Conservation (phyloP, 2,329 filamentous ascomycete genomes). For the Fusarium buxicola region DNA sequence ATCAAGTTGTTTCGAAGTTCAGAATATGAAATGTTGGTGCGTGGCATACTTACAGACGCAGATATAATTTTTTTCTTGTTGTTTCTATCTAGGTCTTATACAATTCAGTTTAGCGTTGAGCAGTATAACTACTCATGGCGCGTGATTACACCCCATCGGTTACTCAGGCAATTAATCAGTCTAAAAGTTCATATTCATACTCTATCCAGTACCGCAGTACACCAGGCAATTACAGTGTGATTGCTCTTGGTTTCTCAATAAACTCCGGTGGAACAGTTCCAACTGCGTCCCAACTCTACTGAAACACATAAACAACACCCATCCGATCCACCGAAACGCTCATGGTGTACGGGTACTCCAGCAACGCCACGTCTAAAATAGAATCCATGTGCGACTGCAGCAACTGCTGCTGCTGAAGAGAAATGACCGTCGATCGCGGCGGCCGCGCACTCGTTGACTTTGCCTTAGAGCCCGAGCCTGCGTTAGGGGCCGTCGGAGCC, state of each 20-base stretch:
- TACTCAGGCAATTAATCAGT: too few relatives aligned
- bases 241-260: constrained; percentile 16
- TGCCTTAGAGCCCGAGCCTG: constrained; percentile 47
- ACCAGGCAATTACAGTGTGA: constrained; percentile 22
- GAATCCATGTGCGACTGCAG: constrained; percentile 88
- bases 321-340: constrained; percentile 89
- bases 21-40: too few relatives aligned
- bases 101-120: too few relatives aligned
- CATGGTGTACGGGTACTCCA: constrained; percentile 94
- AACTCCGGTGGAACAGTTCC: constrained; percentile 11
- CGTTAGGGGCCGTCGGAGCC: constrained; percentile 48
- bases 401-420: constrained; percentile 86
- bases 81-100: too few relatives aligned
- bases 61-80: too few relatives aligned
- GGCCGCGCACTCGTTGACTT: constrained; percentile 57
- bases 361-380: constrained; percentile 86
- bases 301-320: constrained; percentile 88
- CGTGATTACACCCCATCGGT: too few relatives aligned
- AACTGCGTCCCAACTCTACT: constrained; percentile 49
- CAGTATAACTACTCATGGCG: too few relatives aligned
- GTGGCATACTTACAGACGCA: too few relatives aligned
- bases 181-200: constrained; percentile 6
- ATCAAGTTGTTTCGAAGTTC: too few relatives aligned
- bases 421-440: constrained; percentile 85
- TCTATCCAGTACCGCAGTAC: constrained; percentile 16